Base-by-base conservation (phyloP, 1,139 yeast species). In the Blastobotrys illinoisensis region DNA sequence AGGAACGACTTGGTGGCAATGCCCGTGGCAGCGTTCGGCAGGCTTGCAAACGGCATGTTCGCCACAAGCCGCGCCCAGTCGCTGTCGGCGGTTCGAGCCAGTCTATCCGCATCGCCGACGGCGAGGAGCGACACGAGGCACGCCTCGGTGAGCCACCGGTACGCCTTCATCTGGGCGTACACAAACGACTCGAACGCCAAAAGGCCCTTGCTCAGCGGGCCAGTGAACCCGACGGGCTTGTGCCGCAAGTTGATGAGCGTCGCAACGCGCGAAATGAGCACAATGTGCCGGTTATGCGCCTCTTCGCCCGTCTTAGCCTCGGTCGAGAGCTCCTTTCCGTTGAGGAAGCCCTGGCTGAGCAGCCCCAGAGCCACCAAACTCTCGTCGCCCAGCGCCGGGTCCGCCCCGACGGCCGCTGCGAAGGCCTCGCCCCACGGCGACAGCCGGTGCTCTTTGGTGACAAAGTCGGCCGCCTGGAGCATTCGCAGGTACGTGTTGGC, bases 171-270 rank as follows among this genome's bases (percentile, higher is more conserved):
- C 50, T 86, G 71, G 52, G 80, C 79, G 56, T 82, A 78, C 51
- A 85, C 69, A 56, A 84, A 83, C 14, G 90, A 85, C 65, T 93
- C 79, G 67, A 86, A 87, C 47, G 80, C 76, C 54, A 86, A 72
- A 43, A 87, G 74, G 53, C 79, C 77, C 58, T 86, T 77, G 21
- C 88, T 85, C 47, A 86, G 74, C 4, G 93, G 91, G 0, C 93
- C 93, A 56, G 81, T 80, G 65, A 84, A 79, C 58, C 82, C 82
- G 40, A 80, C 77, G 4, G 86, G 84, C 21, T 70, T 74, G 60
- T 83, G 81, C 19, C 79, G 75, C 46, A 83, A 72, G 58, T 76
- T 77, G 56, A 80, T 77, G 48, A 85, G 73, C 1, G 85, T 75
- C 45, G 86, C 80, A 1, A 85, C 71, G 58, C 90, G 75, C 2